Base-by-base conservation (phyloP, 2,329 filamentous ascomycete species). In the Neofusicoccum parvum region DNA sequence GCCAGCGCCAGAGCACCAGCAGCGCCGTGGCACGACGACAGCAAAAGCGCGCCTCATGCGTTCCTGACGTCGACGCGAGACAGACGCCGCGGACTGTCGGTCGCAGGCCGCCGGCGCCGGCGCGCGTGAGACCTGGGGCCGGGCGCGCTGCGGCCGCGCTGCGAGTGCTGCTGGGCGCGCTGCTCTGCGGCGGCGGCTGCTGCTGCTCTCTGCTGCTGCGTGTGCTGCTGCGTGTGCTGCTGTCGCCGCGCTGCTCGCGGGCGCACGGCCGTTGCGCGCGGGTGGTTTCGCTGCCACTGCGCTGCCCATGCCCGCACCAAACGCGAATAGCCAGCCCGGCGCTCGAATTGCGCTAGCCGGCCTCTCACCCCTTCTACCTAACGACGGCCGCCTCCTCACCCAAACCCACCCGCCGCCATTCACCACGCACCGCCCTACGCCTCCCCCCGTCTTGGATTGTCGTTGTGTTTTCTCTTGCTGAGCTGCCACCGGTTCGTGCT, bases 341-440 rank as follows among this genome's bases (percentile, higher is more conserved):
- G 53, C 54, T 58, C 54, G 54, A 58, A 58, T 46, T 45, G 60
- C 60, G 49, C 48, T 54, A 53, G 48, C 37, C 60, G 48, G 48
- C 39, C 27, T 64, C 60, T 51, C 60, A 53, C 60, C 48, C 60
- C 58, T 62, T 62, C 58, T 62, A 41, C 58, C 58, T 58, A 46
- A 58, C 39, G 37, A 58, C 54, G 54, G 58, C 58, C 58, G 58
- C 58, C 58, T 62, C 58, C 58, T 62, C 58, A 62, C 58, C 46
- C 43, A 49, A 62, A 62, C 43, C 46, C 58, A 50, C 58, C 58
- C 58, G 58, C 58, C 58, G 58, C 62, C 50, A 14, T 46, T 23
- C 50, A 37, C 49, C 45, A 63, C 46, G 43, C 48, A 50, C 60
- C 20, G 34, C 62, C 51, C 62, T 58, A 54, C 62, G 49, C 37